These are phyloP conservation scores for Alternaria hordeiaustralica DNA, from an alignment of 2,329 filamentous ascomycete species.

Conservation along the genomic window DNA sequence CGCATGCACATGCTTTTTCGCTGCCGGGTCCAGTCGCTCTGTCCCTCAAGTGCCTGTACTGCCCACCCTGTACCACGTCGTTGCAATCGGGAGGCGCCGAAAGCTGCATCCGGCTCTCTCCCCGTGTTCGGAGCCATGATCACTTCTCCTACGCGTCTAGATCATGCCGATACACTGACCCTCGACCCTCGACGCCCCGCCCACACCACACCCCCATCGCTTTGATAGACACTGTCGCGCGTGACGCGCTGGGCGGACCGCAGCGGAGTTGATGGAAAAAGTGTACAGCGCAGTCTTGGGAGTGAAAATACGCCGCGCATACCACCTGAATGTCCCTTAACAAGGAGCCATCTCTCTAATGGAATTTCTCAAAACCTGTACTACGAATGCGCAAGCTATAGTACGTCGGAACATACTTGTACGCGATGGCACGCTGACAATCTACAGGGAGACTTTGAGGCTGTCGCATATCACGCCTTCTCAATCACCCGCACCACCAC, in stretches of 20 bases:
- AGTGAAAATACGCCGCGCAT: constrained; percentile 44
- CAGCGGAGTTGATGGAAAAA: constrained; percentile 47
- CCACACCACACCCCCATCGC: constrained; percentile 1
- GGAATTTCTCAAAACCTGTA: constrained; percentile 49
- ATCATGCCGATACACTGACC: constrained; percentile 33
- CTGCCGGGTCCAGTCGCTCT: background rate
- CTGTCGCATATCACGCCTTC: constrained; percentile 47
- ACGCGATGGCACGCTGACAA: constrained; percentile 19
- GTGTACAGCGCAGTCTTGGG: constrained; percentile 41
- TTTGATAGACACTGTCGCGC: constrained; percentile 22
- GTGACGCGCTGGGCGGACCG: constrained; percentile 16
- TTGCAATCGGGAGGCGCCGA: background rate
- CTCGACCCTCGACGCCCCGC: constrained; percentile 18
- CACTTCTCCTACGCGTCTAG: constrained; percentile 17
- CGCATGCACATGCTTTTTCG: background rate
- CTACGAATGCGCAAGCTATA: constrained; percentile 49
- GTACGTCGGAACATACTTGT: constrained; percentile 16
- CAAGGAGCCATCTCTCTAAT: constrained; percentile 43
- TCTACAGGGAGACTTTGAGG: constrained; percentile 45
- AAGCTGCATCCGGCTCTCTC: background rate
- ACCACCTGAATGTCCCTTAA: constrained; percentile 49
- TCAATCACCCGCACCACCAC: constrained; percentile 34
- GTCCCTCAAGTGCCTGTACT: background rate
- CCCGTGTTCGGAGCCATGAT: constrained; percentile 36
- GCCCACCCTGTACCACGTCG: background rate